Conservation (phyloP, 192 early-diverging fungal species). For the Haplosporangium gracile region DNA sequence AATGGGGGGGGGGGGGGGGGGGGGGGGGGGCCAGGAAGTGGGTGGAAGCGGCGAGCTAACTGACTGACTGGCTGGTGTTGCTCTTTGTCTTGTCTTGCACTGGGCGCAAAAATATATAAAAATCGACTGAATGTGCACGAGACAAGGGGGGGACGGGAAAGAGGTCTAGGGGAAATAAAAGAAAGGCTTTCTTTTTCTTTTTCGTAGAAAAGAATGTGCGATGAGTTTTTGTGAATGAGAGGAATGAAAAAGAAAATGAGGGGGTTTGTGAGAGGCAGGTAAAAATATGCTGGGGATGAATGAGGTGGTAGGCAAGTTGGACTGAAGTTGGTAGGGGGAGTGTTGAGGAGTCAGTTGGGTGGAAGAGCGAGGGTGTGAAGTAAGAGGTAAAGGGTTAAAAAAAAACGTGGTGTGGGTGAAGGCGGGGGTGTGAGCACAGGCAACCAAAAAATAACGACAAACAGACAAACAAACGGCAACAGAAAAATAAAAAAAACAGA, state of each 20-base stretch:
- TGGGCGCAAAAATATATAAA: neutral
- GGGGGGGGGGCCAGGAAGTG: neutral
- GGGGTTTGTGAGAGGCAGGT: too few relatives aligned
- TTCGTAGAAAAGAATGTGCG: too few relatives aligned
- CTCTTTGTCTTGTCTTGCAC: neutral
- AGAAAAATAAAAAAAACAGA: neutral
- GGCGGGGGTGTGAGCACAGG: neutral
- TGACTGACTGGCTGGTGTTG: neutral
- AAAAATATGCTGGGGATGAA: too few relatives aligned
- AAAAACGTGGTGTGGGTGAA: slow-evolving; percentile 2
- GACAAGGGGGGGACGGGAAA: slow-evolving; percentile 8
- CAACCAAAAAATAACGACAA: neutral
- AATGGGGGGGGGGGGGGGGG: neutral
- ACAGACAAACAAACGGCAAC: neutral
- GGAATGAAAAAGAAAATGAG: too few relatives aligned
- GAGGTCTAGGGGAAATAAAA: too few relatives aligned
- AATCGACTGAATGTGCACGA: neutral
- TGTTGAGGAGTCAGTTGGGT: too few relatives aligned
- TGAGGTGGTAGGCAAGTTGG: too few relatives aligned
- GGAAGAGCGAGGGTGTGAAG: too few relatives aligned
- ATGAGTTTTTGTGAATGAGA: too few relatives aligned
- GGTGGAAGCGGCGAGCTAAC: neutral
- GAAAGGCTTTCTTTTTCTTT: too few relatives aligned
- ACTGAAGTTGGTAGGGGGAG: too few relatives aligned
- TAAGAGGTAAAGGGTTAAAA: neutral